phyloP scores from a whole-genome alignment of 345 rosid species.

The Linum usitatissimum region DNA sequence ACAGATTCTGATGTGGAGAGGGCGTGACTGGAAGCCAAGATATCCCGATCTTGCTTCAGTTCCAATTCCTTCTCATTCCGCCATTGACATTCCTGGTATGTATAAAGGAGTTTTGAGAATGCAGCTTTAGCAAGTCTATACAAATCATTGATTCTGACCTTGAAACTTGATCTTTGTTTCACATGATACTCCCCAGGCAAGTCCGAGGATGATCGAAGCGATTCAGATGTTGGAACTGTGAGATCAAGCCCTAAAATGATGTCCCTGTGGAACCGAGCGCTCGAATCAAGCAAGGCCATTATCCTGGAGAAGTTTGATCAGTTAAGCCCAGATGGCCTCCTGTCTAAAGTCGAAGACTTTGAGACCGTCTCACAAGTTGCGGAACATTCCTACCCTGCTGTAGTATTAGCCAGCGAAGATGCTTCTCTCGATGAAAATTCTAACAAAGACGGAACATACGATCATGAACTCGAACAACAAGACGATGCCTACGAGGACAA shows the following conservation, averaged over 20 bases:
- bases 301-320: conserved; percentile 40
- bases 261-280: conserved; percentile 58
- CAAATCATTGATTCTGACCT: not conserved
- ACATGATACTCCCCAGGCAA: conserved; percentile 20
- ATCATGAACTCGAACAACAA: conserved; percentile 29
- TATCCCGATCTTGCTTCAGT: conserved; percentile 31
- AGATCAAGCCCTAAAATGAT: conserved; percentile 73
- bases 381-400: conserved; percentile 67
- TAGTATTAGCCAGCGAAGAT: conserved; percentile 33
- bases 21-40: conserved; percentile 66
- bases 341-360: conserved; percentile 67
- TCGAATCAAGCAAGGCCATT: conserved; percentile 58
- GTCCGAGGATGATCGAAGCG: conserved; percentile 7
- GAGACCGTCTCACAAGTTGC: conserved; percentile 50
- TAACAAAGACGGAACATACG: conserved; percentile 20
- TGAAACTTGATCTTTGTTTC: conserved; percentile 1
- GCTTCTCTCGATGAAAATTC: conserved; percentile 19
- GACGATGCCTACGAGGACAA: conserved; percentile 26
- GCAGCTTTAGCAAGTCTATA: too few species aligned
- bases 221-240: conserved; percentile 19
- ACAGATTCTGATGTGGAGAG: conserved; percentile 92
- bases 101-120: not conserved
- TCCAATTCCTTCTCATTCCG: conserved; percentile 22
- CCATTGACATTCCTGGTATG: conserved; percentile 33
- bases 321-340: conserved; percentile 51